These are phyloP conservation scores for Adansonia rubrostipa DNA, from an alignment of 441 rosid genomes.

Conservation along the genomic window DNA sequence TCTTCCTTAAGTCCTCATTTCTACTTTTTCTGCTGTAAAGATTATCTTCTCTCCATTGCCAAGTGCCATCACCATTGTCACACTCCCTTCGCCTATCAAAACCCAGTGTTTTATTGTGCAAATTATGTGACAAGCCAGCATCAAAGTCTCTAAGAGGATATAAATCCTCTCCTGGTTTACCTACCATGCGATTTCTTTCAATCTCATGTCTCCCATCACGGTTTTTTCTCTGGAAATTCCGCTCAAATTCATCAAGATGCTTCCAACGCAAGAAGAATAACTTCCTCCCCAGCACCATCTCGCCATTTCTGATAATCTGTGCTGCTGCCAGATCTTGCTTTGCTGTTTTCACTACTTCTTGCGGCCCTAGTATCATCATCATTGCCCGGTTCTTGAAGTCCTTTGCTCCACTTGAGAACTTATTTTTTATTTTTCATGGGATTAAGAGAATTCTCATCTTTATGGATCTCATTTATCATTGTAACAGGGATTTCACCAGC, in stretches of 20 bases:
- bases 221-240: slow-evolving; percentile 60
- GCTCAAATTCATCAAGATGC: slow-evolving; percentile 57
- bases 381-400: slow-evolving; percentile 60
- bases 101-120: slow-evolving; percentile 55
- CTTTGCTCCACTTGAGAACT: slow-evolving; percentile 49
- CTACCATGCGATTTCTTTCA: slow-evolving; percentile 52
- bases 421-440: slow-evolving; percentile 42
- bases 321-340: slow-evolving; percentile 85
- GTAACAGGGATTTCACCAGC: slow-evolving; percentile 55
- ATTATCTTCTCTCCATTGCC: slow-evolving; percentile 75
- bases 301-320: slow-evolving; percentile 70
- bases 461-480: slow-evolving; percentile 32
- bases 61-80: slow-evolving; percentile 55
- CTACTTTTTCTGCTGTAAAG: slow-evolving; percentile 56
- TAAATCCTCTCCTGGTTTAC: slow-evolving; percentile 64
- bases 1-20: slow-evolving; percentile 68
- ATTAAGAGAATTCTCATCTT: slow-evolving; percentile 39
- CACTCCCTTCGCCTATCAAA: slow-evolving; percentile 71
- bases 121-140: slow-evolving; percentile 41
- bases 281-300: slow-evolving; percentile 76
- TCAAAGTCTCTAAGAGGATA: slow-evolving; percentile 63
- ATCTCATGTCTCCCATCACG: slow-evolving; percentile 62
- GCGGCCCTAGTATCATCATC: slow-evolving; percentile 75
- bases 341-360: slow-evolving; percentile 88
- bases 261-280: slow-evolving; percentile 48